Evolutionary conservation across 2,329 filamentous ascomycete species (phyloP).

Genomic region (Thelonectria blattea): DNA sequence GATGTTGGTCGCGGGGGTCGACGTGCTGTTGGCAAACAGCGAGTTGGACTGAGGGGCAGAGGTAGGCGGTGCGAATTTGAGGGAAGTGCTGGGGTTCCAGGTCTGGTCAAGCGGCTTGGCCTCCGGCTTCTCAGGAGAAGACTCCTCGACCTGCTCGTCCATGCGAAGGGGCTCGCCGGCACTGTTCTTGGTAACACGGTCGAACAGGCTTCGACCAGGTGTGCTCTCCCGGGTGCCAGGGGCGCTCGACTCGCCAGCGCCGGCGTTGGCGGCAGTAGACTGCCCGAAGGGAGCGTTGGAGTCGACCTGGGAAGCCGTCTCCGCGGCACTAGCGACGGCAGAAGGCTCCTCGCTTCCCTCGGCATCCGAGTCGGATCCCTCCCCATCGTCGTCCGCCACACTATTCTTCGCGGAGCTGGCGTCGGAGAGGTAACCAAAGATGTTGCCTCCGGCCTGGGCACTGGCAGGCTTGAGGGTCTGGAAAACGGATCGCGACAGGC

Average conservation of each 20-base stretch:
- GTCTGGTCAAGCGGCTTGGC: conserved; percentile 46
- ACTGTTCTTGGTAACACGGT: conserved; percentile 57
- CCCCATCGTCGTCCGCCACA: conserved; percentile 54
- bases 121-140: conserved; percentile 35
- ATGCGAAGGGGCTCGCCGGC: conserved; percentile 58
- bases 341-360: conserved; percentile 53
- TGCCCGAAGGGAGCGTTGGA: conserved; percentile 38
- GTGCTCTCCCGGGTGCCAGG: conserved; percentile 53
- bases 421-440: conserved; percentile 66
- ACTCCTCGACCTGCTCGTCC: conserved; percentile 35
- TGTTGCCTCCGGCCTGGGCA: conserved; percentile 50
- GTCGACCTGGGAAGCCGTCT: conserved; percentile 45
- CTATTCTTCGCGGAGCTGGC: conserved; percentile 61
- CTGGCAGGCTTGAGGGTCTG: conserved; percentile 46
- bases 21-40: conserved; percentile 42
- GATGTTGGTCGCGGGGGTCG: conserved; percentile 41
- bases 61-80: conserved; percentile 57
- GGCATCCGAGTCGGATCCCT: conserved; percentile 52
- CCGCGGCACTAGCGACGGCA: conserved; percentile 49
- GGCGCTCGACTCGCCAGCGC: conserved; percentile 42
- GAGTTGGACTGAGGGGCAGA: conserved; percentile 38
- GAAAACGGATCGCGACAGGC: conserved; percentile 51
- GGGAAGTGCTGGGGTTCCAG: conserved; percentile 55
- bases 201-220: conserved; percentile 59
- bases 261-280: conserved; percentile 37